Evolutionary conservation across 345 rosid species (phyloP), one percentile per base, ranked within the genome.

Genomic region (Hypericum androsaemum): DNA sequence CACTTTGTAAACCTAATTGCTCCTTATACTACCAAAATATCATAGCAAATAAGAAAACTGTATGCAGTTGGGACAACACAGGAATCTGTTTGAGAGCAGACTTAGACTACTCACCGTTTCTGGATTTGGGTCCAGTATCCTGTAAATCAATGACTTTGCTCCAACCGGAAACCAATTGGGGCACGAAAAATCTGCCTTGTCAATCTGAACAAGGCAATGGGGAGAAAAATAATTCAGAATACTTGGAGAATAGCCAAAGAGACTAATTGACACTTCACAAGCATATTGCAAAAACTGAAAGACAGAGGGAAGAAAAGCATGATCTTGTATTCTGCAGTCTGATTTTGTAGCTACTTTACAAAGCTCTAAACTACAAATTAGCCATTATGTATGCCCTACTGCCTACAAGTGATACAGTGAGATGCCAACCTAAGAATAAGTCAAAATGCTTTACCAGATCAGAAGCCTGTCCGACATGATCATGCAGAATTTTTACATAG

Each of bases 91-190:
- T 22, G 22, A 5, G 10, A 5, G 16, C 8, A 12, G n/a, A 44
- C 48, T 54, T 3, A 12, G n/a, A 44, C 48, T 54, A 74, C 96
- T 72, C 73, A 90, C 98, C 36, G 79, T 82, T 78, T 72, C 87
- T 46, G 96, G 84, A 71, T 84, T 87, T 54, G 95, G 95, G 64
- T 90, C 96, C 71, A 90, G 70, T 60, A 90, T 87, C 57, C 80
- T 79, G 35, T 69, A 73, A 73, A 87, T 84, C 68, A 90, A 77
- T 16, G 88, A 67, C 70, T 81, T 90, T 38, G 95, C 95, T 43
- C 81, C 96, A 56, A 87, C 72, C 4, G 98, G 89, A 73, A 87
- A 84, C 80, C 86, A 84, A 41, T 95, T 72, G 39, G 98, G 96
- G 61, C 88, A 84, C 52, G 92, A 72, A 65, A 80, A 90, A 10